Base-by-base conservation (phyloP, 805 yeast genomes). In the Saccharomycopsis lassenensis region DNA sequence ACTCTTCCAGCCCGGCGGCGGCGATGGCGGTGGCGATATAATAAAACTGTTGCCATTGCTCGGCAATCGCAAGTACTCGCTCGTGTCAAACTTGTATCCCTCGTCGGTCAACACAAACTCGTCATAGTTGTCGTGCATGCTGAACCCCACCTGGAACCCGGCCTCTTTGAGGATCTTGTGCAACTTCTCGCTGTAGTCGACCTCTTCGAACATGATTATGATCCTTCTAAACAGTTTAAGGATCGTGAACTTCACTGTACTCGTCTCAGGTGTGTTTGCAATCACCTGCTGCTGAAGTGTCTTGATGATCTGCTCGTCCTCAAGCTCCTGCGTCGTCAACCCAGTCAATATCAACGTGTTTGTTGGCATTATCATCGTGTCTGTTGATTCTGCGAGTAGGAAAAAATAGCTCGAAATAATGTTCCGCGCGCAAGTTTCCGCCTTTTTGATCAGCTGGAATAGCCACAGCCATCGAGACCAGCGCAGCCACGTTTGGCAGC, bases 291-390 rank as follows among this genome's bases (percentile, higher is more conserved):
- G 44, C 16, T 55, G 57, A 2, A 55, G 37, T 2, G 33, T 21
- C 7, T 26, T 20, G 30, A 55, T 48, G 31, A 35, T 45, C 1
- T 26, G 36, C 4, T 33, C 36, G 36, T 47, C 44, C 2, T 46
- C 46, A 24, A 55, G 36, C 16, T 43, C 37, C 2, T 31, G 45
- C 1, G 29, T 23, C 3, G 33, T 11, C 7, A 55, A 25, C 0
- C 52, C 53, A 1, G 55, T 41, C 1, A 54, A 36, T 1, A 55
- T 47, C 22, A 55, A 38, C 1, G 58, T 53, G 34, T 55, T 55
- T 1, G 58, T 54, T 5, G 41, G 36, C n/a, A n/a, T n/a, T n/a
- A n/a, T n/a, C n/a, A n/a, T n/a, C n/a, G n/a, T n/a, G n/a, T n/a
- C n/a, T n/a, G n/a, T n/a, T n/a, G n/a, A n/a, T n/a, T n/a, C n/a